phyloP scores from a whole-genome alignment of 2,329 filamentous ascomycete species.

The Trichoderma sp. region DNA sequence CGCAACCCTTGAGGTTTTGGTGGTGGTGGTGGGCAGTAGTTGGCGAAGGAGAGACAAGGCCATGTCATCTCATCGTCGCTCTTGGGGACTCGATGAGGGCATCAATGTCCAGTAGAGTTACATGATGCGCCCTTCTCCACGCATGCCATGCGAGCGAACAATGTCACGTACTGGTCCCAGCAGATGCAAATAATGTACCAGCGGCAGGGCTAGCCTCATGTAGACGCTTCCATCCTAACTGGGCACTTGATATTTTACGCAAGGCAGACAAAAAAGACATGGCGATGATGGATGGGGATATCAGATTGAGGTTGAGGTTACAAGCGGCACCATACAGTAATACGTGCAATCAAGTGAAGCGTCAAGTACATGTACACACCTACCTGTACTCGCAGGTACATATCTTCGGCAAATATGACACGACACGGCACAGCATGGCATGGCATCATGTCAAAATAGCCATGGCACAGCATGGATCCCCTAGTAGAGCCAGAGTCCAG shows the following conservation, averaged over 20 bases:
- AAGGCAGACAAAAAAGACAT: not conserved
- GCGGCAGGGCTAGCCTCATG: not conserved
- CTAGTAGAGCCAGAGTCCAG: not conserved
- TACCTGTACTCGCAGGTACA: not conserved
- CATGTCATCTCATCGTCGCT: not conserved
- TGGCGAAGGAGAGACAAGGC: not conserved
- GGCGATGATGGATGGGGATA: not conserved
- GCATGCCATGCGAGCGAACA: slow-evolving; percentile 5
- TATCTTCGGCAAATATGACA: not conserved
- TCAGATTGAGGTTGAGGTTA: not conserved
- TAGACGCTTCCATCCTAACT: not conserved
- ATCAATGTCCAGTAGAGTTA: slow-evolving; percentile 8
- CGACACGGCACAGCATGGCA: not conserved
- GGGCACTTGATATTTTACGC: not conserved
- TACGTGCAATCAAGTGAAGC: not conserved
- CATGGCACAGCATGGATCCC: not conserved
- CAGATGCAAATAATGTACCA: not conserved
- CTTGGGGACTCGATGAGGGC: not conserved
- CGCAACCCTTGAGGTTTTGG: not conserved
- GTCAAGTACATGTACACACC: not conserved
- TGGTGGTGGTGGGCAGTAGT: not conserved
- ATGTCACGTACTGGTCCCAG: not conserved
- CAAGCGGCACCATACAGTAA: not conserved
- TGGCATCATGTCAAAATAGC: not conserved
- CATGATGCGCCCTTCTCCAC: slow-evolving; percentile 11